Evolutionary conservation across 1,284 basidiomycete genomes (phyloP), one percentile per base, ranked within the genome.

Genomic region (Malassezia globosa): DNA sequence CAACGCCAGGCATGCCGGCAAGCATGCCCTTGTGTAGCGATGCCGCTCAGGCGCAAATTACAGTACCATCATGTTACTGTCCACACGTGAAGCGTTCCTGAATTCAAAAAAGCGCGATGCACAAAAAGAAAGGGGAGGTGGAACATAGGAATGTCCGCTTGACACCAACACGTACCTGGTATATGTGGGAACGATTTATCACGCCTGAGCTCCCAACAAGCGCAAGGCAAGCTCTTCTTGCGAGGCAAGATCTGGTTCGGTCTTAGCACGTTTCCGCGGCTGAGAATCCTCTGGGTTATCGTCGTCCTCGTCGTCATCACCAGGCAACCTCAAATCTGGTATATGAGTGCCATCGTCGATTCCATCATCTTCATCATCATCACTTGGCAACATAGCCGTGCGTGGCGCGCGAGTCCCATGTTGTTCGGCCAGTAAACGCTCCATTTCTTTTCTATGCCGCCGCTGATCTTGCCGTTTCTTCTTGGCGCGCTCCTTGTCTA

Each of bases 361-460:
- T n/a, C 14, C 24, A 27, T 50, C 42, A 8, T 43, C 57, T 14
- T 47, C 55, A 5, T 37, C 41, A 4, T 37, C 60, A n/a, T n/a
- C n/a, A n/a, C n/a, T n/a, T n/a, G n/a, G n/a, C n/a, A n/a, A n/a
- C 59, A 45, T 23, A 72, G 63, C 33, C 65, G 43, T 13, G 18
- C 29, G n/a, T 37, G 42, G 29, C 23, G 48, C 54, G n/a, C 49
- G 46, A 19, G 35, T 37, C 13, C 55, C 46, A n/a, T 44, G 39
- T 18, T 52, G 48, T 5, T 54, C 53, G 13, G 74, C 76, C 63
- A 43, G 39, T 27, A 81, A 83, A 29, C 77, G 78, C 60, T 90
- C 87, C 52, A 84, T 80, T 65, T 87, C 82, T 76, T 92, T 94
- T 62, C 86, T 75, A 73, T 87, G 90, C 52, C 80, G 71, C 74